phyloP scores from a whole-genome alignment of 2,329 filamentous ascomycete species.

The Tolypocladium paradoxum region DNA sequence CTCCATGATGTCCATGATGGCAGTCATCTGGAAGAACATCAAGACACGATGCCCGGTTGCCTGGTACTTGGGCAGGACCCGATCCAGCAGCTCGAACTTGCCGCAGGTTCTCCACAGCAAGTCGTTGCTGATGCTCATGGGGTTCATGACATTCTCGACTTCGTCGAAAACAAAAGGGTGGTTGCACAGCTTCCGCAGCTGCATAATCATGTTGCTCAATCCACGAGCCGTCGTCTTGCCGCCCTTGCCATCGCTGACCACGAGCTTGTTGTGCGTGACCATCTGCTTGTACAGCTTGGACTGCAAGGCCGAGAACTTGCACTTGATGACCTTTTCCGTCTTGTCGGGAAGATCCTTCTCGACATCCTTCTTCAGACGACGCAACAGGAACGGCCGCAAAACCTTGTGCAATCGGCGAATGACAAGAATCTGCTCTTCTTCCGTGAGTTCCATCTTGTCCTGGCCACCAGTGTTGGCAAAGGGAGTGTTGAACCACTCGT shows the following conservation, averaged over 20 bases:
- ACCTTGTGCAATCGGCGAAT: slow-evolving; percentile 98
- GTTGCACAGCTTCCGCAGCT: slow-evolving; percentile 95
- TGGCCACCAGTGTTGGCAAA: slow-evolving; percentile 97
- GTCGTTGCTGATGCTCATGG: slow-evolving; percentile 78
- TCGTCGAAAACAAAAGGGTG: slow-evolving; percentile 98
- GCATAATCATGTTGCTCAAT: slow-evolving; percentile 99
- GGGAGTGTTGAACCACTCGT: slow-evolving; percentile 99
- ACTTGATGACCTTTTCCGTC: slow-evolving; percentile 98
- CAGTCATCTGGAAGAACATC: slow-evolving; percentile 99
- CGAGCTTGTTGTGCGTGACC: slow-evolving; percentile 87
- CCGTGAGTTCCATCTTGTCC: slow-evolving; percentile 96
- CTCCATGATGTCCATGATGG: slow-evolving; percentile 99
- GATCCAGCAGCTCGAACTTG: slow-evolving; percentile 92
- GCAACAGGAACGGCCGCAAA: slow-evolving; percentile 87
- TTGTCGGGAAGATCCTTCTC: slow-evolving; percentile 98
- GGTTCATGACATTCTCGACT: slow-evolving; percentile 97
- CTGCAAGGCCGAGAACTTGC: slow-evolving; percentile 92
- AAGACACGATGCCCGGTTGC: slow-evolving; percentile 85
- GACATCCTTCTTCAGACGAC: slow-evolving; percentile 98
- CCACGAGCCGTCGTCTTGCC: slow-evolving; percentile 90
- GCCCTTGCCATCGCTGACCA: slow-evolving; percentile 89
- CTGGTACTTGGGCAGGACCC: slow-evolving; percentile 87
- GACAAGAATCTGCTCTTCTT: slow-evolving; percentile 98
- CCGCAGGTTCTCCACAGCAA: slow-evolving; percentile 89
- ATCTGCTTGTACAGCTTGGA: slow-evolving; percentile 95